Evolutionary conservation across 208 protist genomes (phyloP).

Genomic region (Tritrichomonas foetus): DNA sequence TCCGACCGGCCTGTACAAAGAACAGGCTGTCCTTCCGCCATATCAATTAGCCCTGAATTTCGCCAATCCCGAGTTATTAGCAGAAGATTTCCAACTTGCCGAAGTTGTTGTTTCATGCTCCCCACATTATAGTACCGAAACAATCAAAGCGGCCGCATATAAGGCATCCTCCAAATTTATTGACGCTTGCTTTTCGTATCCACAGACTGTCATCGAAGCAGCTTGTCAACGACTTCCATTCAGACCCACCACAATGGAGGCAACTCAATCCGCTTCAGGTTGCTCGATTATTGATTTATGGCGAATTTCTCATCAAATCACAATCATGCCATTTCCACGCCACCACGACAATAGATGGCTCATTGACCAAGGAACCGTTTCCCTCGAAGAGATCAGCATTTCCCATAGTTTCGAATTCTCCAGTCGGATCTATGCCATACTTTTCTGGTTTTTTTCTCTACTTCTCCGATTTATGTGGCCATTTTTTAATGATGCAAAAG

Average conservation of each 20-base stretch:
- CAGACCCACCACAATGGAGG: neutral
- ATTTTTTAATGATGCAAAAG: neutral
- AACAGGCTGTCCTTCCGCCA: neutral
- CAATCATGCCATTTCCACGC: neutral
- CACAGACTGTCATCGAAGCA: constrained; percentile 14
- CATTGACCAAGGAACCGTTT: constrained; percentile 14
- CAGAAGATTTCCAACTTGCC: neutral
- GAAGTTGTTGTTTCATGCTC: neutral
- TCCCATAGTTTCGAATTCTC: neutral
- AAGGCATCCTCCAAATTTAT: neutral
- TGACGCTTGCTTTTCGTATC: constrained; percentile 41
- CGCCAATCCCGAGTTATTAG: neutral
- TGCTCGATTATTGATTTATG: neutral
- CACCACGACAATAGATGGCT: neutral
- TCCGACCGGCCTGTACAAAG: constrained; percentile 17
- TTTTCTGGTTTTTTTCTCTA: neutral
- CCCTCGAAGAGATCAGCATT: neutral
- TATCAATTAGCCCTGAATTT: constrained; percentile 37
- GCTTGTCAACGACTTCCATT: neutral
- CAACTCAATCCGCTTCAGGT: neutral
- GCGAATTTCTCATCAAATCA: neutral
- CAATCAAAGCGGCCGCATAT: neutral
- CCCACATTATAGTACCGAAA: neutral
- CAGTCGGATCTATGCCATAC: neutral
- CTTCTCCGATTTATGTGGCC: neutral